Evolutionary conservation across 2,329 filamentous ascomycete species (phyloP).

Genomic region (Capronia americana): DNA sequence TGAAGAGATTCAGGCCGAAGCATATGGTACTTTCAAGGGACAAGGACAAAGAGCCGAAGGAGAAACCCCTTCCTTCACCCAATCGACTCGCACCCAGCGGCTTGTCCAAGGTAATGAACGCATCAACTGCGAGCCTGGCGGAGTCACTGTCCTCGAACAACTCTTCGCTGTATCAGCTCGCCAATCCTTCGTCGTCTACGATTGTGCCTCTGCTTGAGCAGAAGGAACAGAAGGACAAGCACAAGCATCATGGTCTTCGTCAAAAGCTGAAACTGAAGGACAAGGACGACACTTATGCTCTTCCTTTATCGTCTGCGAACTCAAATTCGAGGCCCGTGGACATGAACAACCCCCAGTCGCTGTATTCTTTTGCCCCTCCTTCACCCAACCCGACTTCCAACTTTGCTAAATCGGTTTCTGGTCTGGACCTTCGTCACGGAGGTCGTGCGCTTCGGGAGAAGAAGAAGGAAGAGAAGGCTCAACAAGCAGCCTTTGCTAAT

Average conservation of each 20-base stretch:
- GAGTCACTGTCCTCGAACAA: constrained; percentile 61
- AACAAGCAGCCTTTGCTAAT: constrained; percentile 37
- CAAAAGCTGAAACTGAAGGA: constrained; percentile 70
- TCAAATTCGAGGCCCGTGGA: constrained; percentile 70
- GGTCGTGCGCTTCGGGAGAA: constrained; percentile 80
- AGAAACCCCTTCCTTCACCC: constrained; percentile 64
- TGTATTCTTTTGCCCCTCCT: constrained; percentile 71
- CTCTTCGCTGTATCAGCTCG: constrained; percentile 65
- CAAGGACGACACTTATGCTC: constrained; percentile 62
- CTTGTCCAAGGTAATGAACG: constrained; percentile 62
- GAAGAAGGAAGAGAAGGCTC: constrained; percentile 71
- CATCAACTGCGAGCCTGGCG: constrained; percentile 65
- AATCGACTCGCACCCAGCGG: constrained; percentile 61
- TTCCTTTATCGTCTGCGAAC: constrained; percentile 68
- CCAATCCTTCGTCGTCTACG: constrained; percentile 65
- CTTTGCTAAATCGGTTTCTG: constrained; percentile 83
- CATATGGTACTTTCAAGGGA: constrained; percentile 68
- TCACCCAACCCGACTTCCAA: constrained; percentile 64
- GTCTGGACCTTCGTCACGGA: constrained; percentile 77
- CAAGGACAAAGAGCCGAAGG: constrained; percentile 56
- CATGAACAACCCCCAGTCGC: constrained; percentile 66
- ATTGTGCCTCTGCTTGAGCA: constrained; percentile 48
- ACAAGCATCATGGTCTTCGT: constrained; percentile 68
- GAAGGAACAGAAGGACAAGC: constrained; percentile 51
- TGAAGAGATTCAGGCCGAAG: constrained; percentile 74